phyloP scores from a whole-genome alignment of 495 filamentous ascomycete species.

The Neurospora discreta region DNA sequence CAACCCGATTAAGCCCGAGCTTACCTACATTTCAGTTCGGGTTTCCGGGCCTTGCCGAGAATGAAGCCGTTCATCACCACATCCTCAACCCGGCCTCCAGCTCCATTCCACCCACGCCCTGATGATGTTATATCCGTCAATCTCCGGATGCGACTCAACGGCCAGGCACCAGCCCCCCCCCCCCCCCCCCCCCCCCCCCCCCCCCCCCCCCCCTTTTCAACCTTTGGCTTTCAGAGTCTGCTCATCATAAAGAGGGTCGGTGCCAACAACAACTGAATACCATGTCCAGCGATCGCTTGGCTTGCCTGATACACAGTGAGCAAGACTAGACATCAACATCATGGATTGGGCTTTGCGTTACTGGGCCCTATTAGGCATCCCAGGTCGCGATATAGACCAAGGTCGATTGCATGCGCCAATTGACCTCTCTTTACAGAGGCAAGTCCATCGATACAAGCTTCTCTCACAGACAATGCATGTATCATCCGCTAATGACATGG shows the following conservation, averaged over 20 bases:
- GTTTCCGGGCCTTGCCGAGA: background rate
- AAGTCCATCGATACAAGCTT: background rate
- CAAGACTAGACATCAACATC: background rate
- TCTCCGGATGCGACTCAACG: background rate
- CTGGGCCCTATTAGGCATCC: background rate
- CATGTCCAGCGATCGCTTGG: background rate
- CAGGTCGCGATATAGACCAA: background rate
- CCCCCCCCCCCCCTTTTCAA: no score
- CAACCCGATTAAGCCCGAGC: background rate
- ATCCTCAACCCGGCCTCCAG: background rate
- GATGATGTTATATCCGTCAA: background rate
- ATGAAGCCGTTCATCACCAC: background rate
- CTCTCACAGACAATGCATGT: background rate
- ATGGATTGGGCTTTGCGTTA: background rate
- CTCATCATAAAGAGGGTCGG: background rate
- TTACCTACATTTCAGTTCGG: no score
- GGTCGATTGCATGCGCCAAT: background rate
- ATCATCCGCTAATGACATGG: background rate
- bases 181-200: no score
- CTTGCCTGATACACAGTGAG: background rate
- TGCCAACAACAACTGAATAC: background rate
- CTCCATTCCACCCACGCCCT: background rate
- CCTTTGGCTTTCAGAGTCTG: background rate
- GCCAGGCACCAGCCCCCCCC: no score
- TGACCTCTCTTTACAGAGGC: background rate